Evolutionary conservation across 2,329 filamentous ascomycete species (phyloP), one percentile per base, ranked within the genome.

Genomic region (Colletotrichum sp.): DNA sequence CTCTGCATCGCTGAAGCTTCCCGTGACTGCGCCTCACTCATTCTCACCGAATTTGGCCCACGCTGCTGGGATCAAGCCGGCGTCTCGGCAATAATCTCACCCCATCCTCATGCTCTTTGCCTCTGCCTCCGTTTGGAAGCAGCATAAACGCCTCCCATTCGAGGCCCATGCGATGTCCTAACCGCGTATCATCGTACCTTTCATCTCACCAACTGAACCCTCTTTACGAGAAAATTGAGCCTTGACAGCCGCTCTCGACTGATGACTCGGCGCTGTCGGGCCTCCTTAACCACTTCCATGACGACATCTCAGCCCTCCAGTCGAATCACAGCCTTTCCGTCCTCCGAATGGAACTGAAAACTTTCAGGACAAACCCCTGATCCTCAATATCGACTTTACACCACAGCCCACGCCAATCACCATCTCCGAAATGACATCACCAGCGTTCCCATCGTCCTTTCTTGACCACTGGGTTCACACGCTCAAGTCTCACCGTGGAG

Each of bases 371-470:
- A 48, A 16, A 65, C 57, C 70, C 74, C 70, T 76, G 65, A 76
- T 60, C 44, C 70, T 62, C 59, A 65, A 39, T 24, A 63, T 71
- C 36, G 24, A 39, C 62, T 52, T 52, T 52, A 8, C n/a, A 52
- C 44, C 26, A 28, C 72, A 36, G 36, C 24, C 52, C 26, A 34
- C 65, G 44, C 30, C 59, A 32, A 65, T 65, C 64, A 39, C n/a
- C 34, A 32, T 60, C 16, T 36, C 34, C 32, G 65, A 44, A 12
- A 77, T 77, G 75, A 75, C 74, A 71, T 75, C 79, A 55, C 32
- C 68, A 26, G 65, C 57, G 6, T 86, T 87, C n/a, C 85, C 85
- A 0, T 70, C 81, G 15, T 84, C 82, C 0, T 87, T 87, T 71
- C 78, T 86, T 3, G 78, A 80, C n/a, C 84, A 84, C 5, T 87